A percentile compares a stretch with the other conserved stretches of the same genome.
Conservation (phyloP, 73 alveolate species). For the Blepharisma japonicum region DNA sequence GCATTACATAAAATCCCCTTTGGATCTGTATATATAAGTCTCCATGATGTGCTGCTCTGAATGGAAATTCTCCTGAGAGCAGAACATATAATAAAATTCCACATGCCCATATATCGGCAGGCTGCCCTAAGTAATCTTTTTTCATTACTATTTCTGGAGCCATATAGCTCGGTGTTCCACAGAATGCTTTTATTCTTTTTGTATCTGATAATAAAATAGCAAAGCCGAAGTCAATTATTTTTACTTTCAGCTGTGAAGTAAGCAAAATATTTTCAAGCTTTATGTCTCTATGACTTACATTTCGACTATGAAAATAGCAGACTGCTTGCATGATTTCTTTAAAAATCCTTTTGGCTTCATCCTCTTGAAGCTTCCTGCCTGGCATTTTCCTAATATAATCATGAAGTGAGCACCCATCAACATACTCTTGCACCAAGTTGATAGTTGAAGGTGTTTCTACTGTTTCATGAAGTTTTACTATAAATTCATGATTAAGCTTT, state of each 20-base stretch:
- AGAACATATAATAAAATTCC: conserved; percentile 68
- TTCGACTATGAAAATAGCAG: conserved; percentile 52
- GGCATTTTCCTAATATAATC: conserved; percentile 46
- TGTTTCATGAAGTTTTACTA: conserved; percentile 86
- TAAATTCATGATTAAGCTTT: conserved; percentile 78
- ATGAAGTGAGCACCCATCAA: conserved; percentile 49
- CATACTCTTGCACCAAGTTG: conserved; percentile 64
- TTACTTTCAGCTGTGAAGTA: conserved; percentile 49
- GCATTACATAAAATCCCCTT: conserved; percentile 45
- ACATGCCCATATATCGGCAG: conserved; percentile 82
- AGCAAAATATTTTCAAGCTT: conserved; percentile 78
- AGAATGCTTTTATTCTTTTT: conserved; percentile 45
- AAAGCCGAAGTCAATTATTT: conserved; percentile 84
- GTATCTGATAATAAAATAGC: conserved; percentile 41
- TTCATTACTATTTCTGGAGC: conserved; percentile 80
- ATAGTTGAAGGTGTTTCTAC: conserved; percentile 76
- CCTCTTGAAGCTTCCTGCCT: conserved; percentile 55
- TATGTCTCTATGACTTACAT: conserved; percentile 70
- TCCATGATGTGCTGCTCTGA: conserved; percentile 56
- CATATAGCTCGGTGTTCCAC: conserved; percentile 90
- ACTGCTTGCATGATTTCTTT: conserved; percentile 59
- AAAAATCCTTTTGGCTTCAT: conserved; percentile 65
- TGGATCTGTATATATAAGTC: conserved; percentile 41
- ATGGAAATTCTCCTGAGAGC: conserved; percentile 76
- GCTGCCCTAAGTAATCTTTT: conserved; percentile 66